Evolutionary conservation across 2,329 filamentous ascomycete genomes (phyloP).

Genomic region (Phyllosticta ampelicida): DNA sequence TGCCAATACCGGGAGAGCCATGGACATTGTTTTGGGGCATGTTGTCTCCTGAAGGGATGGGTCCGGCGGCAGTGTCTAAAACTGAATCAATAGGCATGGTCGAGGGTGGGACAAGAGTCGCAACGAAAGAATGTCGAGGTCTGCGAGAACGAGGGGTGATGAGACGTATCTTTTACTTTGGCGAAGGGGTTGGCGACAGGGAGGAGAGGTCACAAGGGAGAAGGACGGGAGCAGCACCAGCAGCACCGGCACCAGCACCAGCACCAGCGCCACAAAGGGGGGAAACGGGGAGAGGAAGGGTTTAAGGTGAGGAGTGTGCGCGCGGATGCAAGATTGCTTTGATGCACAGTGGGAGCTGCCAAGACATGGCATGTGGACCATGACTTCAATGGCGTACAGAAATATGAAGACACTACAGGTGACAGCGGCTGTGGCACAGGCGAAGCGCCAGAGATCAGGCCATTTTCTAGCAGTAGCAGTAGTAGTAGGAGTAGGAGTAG

Average conservation of each 20-base stretch:
- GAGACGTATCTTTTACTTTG: no score
- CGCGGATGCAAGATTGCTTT: neutral
- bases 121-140: neutral
- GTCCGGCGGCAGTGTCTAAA: neutral
- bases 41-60: neutral
- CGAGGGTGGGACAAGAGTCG: neutral
- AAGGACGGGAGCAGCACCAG: no score
- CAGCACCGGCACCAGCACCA: no score
- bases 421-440: neutral
- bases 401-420: no score
- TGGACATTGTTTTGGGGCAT: neutral
- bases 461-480: neutral
- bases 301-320: neutral
- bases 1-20: conserved; percentile 26
- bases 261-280: neutral
- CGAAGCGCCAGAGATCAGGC: neutral
- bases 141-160: neutral
- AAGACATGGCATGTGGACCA: neutral
- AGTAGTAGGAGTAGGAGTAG: no score
- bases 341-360: neutral
- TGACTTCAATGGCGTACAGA: neutral
- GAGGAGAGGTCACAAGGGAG: neutral
- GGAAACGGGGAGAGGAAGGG: neutral
- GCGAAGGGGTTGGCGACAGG: neutral
- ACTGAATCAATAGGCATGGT: neutral